Base-by-base conservation (phyloP, 441 rosid species). In the Sinapis alba region DNA sequence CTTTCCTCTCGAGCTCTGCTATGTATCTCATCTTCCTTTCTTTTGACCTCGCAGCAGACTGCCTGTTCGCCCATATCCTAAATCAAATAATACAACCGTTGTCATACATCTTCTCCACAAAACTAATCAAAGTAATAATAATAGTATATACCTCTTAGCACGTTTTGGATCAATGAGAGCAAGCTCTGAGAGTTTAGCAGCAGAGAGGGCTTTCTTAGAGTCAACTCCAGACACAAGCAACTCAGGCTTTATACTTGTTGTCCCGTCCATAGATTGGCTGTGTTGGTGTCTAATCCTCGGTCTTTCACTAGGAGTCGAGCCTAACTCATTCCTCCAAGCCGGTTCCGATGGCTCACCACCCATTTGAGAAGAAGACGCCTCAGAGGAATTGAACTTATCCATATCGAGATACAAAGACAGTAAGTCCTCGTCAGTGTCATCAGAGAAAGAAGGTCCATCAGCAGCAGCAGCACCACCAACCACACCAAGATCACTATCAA, bases 151-250 rank as follows among this genome's bases (percentile, higher is more conserved):
- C 24, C 99, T 98, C 91, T 41, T 41, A 45, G 51, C 99, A 62
- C 99, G 97, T 80, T 93, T 96, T 68, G 99, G 99, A 83, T 96
- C 99, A 78, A 96, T 84, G 77, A 93, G 92, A 51, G 99, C 97
- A 79, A 96, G 97, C 85, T 96, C 99, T n/a, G 99, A 91, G 76
- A 96, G 99, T 85, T 96, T 93, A 41, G 97, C 88, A 79, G 99
- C 94, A 45, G 99, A 91, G 59, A 91, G 81, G 13, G 97, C 86
- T 80, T 96, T 96, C 91, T 96, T 96, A 72, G 94, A 60, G 74
- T 96, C 98, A 65, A 84, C 85, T 10, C 90, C 94, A 4, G 88
- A 84, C 76, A 96, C 81, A 47, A 96, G 96, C 98, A 96, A 85
- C 84, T 93, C 98, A n/a, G 92, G 87, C 76, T 90, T 90, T 30